phyloP scores from a whole-genome alignment of 2,329 filamentous ascomycete genomes.

The Myriosclerotinia scirpicola region DNA sequence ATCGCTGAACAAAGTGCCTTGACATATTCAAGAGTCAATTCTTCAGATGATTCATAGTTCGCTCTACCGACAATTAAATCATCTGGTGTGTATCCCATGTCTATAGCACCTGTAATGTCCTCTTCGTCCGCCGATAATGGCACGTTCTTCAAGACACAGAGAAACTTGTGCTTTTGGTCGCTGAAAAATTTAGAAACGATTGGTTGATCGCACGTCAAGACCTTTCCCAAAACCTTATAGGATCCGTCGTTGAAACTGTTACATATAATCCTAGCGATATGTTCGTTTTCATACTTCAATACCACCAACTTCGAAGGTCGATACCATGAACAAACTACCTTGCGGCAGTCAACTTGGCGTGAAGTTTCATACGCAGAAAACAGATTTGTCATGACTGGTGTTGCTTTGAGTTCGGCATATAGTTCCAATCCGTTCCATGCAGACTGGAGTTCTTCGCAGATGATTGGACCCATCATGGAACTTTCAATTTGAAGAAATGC shows the following conservation, averaged over 20 bases:
- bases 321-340: not conserved
- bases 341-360: not conserved
- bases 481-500: not conserved
- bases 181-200: not conserved
- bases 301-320: not conserved
- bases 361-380: not conserved
- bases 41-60: constrained; percentile 7
- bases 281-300: not conserved
- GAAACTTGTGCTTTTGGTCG: not conserved
- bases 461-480: not conserved
- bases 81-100: not conserved
- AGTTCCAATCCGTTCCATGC: not conserved
- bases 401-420: not conserved
- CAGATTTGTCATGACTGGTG: not conserved
- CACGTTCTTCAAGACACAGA: not conserved
- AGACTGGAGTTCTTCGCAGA: not conserved
- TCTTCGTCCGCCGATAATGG: not conserved
- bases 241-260: not conserved
- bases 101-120: not conserved
- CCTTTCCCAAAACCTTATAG: not conserved
- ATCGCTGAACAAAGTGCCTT: not conserved
- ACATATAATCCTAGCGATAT: not conserved
- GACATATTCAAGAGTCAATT: not conserved
- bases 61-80: not conserved
- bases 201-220: not conserved